Evolutionary conservation across 306 rosid genomes (phyloP).

Genomic region (Cucurbita moschata): DNA sequence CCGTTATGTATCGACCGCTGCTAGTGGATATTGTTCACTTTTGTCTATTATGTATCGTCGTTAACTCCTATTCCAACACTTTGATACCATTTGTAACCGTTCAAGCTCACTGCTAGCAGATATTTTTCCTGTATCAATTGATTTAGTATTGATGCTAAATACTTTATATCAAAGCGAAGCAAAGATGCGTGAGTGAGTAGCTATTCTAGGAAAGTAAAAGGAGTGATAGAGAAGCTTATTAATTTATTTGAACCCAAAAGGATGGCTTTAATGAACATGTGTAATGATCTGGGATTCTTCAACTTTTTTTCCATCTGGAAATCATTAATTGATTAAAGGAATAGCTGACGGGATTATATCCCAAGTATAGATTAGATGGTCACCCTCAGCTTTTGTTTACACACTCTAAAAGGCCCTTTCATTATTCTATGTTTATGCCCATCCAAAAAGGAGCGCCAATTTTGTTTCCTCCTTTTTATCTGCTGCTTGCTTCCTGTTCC

Average conservation of each 20-base stretch:
- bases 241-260: background rate
- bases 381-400: background rate
- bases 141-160: background rate
- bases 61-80: too few species aligned
- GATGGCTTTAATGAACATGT: background rate
- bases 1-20: too few species aligned
- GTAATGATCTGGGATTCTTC: background rate
- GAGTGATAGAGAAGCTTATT: background rate
- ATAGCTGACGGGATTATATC: background rate
- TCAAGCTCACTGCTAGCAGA: background rate
- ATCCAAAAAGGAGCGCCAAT: background rate
- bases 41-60: too few species aligned
- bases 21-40: too few species aligned
- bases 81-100: too few species aligned
- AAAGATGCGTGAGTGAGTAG: background rate
- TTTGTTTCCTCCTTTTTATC: background rate
- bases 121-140: too few species aligned
- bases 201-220: background rate
- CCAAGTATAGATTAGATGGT: conserved; percentile 1
- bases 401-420: background rate
- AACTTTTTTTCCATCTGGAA: background rate
- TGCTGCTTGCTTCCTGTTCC: background rate
- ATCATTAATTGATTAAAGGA: background rate
- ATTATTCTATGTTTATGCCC: background rate
- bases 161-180: background rate